phyloP scores from a whole-genome alignment of 2,329 filamentous ascomycete genomes.

The Aureobasidium sp. region DNA sequence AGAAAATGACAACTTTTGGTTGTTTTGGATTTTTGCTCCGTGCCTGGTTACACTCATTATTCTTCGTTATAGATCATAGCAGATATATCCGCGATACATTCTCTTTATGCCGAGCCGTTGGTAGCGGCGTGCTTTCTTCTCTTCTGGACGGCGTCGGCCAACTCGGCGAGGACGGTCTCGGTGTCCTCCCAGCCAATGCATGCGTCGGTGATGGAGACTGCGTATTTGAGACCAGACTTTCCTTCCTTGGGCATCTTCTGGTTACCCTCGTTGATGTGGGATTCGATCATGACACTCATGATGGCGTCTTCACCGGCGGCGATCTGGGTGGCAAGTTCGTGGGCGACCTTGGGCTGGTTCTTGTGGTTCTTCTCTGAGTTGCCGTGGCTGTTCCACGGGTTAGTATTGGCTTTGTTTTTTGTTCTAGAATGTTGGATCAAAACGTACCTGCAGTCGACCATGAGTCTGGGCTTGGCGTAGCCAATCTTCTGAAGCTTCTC shows the following conservation, averaged over 20 bases:
- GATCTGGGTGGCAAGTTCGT: conserved; percentile 75
- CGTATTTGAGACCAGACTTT: conserved; percentile 78
- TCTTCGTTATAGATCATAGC: neutral
- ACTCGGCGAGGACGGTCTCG: conserved; percentile 63
- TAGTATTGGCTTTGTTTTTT: neutral
- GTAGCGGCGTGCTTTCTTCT: conserved; percentile 47
- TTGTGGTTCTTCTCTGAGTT: conserved; percentile 87
- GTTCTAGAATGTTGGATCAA: neutral
- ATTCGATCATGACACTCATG: conserved; percentile 99
- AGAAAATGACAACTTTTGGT: conserved; percentile 10
- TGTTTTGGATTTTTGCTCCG: neutral
- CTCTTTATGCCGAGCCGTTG: conserved; percentile 14
- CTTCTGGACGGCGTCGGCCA: conserved; percentile 74
- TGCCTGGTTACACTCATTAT: neutral
- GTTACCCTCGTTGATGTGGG: conserved; percentile 85
- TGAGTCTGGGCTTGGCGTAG: conserved; percentile 63
- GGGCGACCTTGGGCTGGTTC: conserved; percentile 93
- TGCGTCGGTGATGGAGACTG: conserved; percentile 94
- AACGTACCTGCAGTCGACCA: conserved; percentile 71
- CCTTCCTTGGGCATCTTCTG: conserved; percentile 90
- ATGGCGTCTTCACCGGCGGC: conserved; percentile 75
- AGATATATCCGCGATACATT: neutral
- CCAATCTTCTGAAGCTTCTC: conserved; percentile 67
- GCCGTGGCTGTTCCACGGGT: conserved; percentile 60
- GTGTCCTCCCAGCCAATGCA: conserved; percentile 96